These are phyloP conservation scores for Macrophomina tecta DNA, from an alignment of 2,329 filamentous ascomycete species.

Conservation along the genomic window DNA sequence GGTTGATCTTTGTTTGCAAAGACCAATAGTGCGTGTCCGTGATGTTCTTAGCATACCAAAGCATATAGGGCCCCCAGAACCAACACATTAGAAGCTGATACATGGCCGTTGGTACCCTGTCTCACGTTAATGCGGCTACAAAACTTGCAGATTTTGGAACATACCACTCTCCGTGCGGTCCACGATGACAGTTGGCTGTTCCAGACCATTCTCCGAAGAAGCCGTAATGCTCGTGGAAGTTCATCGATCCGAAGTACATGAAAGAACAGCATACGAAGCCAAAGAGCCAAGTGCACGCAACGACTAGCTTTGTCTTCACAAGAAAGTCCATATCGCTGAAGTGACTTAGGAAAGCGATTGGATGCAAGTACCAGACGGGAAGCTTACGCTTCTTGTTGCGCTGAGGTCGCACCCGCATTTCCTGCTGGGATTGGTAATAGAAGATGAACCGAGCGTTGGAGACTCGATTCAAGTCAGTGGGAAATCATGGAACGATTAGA, in stretches of 20 bases:
- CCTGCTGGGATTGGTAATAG: constrained; percentile 21
- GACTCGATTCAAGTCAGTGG: constrained; percentile 2
- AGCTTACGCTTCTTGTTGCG: background rate
- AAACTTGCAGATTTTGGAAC: background rate
- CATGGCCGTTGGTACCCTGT: constrained; percentile 65
- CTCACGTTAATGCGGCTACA: background rate
- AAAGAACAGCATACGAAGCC: background rate
- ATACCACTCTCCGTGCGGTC: constrained; percentile 25
- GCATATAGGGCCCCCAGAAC: constrained; percentile 65
- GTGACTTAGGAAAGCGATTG: background rate
- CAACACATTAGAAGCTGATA: constrained; percentile 71
- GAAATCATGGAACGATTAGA: no score
- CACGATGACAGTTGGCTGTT: constrained; percentile 14
- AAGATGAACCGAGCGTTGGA: constrained; percentile 23
- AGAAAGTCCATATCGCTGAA: constrained; percentile 11
- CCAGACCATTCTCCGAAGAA: constrained; percentile 25
- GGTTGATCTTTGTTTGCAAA: constrained; percentile 63
- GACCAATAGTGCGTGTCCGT: constrained; percentile 72
- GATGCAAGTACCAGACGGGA: constrained; percentile 2
- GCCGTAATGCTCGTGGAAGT: constrained; percentile 22
- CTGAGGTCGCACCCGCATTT: background rate
- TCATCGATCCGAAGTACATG: constrained; percentile 19
- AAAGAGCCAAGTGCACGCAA: background rate
- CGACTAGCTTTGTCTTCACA: background rate
- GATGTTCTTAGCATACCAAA: constrained; percentile 67